Percentiles rank a stretch among this genome's conserved stretches.
Evolutionary conservation across 768 basidiomycete species (phyloP).

Genomic region (Strobilomyces confusus): DNA sequence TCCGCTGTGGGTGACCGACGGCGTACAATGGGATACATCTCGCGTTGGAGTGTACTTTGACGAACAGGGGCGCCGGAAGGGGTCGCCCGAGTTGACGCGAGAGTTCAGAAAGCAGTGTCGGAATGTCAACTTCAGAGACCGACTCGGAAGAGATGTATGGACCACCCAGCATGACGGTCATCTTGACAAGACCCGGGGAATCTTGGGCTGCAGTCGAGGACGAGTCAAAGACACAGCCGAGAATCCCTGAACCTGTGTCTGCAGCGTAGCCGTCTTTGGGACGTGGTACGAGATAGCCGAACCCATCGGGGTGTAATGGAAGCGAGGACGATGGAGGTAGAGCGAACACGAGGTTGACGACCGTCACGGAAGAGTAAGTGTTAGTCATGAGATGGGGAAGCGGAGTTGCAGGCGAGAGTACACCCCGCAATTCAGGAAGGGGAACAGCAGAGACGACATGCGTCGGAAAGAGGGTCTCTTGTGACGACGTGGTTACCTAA

Average conservation of each 20-base stretch:
- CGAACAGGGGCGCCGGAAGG: conserved; percentile 55
- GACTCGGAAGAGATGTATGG: conserved; percentile 42
- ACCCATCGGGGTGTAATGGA: conserved; percentile 75
- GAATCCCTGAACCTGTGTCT: conserved; percentile 42
- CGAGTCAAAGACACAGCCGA: conserved; percentile 91
- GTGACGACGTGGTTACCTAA: conserved; percentile 34
- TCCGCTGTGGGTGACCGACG: conserved; percentile 68
- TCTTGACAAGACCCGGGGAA: conserved; percentile 52
- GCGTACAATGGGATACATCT: conserved; percentile 76
- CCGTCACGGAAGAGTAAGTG: conserved; percentile 75
- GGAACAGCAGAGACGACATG: conserved; percentile 79
- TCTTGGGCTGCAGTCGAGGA: conserved; percentile 66
- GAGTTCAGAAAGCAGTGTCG: conserved; percentile 30
- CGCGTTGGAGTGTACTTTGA: conserved; percentile 49
- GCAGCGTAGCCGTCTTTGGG: conserved; percentile 51
- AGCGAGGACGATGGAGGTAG: conserved; percentile 32
- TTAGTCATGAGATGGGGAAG: conserved; percentile 71
- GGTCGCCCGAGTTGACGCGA: conserved; percentile 41
- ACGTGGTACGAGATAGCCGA: conserved; percentile 92
- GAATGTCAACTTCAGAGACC: conserved; percentile 21
- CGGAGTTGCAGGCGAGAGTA: conserved; percentile 37
- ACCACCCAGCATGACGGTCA: conserved; percentile 90
- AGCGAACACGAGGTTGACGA: conserved; percentile 84
- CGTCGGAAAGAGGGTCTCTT: conserved; percentile 40
- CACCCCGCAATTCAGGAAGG: conserved; percentile 45